These are phyloP conservation scores for Phytophthora citricola DNA, from an alignment of 352 stramenopile species.

Conservation along the genomic window DNA sequence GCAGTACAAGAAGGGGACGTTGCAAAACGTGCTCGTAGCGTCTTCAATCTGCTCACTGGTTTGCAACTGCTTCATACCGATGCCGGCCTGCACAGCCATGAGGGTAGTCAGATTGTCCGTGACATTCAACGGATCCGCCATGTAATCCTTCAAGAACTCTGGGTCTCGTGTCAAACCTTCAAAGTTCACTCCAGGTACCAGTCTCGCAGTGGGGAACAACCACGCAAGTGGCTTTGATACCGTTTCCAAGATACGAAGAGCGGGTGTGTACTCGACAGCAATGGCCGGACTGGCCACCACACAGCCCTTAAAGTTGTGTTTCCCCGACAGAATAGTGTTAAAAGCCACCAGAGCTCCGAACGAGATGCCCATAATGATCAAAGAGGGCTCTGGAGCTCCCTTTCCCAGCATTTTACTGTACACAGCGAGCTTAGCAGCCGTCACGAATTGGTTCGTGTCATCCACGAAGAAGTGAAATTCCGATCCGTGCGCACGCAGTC, in stretches of 20 bases:
- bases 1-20: conserved; percentile 42
- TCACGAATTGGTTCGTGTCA: conserved; percentile 71
- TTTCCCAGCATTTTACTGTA: conserved; percentile 44
- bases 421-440: conserved; percentile 45
- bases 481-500: conserved; percentile 53
- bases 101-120: conserved; percentile 48
- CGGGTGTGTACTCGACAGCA: conserved; percentile 62
- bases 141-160: conserved; percentile 59
- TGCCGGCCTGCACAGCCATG: conserved; percentile 49
- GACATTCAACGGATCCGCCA: conserved; percentile 59
- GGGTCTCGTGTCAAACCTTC: conserved; percentile 36
- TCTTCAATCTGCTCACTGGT: conserved; percentile 41
- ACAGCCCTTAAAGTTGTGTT: conserved; percentile 53
- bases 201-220: conserved; percentile 49
- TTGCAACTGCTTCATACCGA: conserved; percentile 45
- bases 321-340: conserved; percentile 57
- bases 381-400: conserved; percentile 23
- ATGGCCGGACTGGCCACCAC: conserved; percentile 67
- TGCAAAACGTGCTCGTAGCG: conserved; percentile 36
- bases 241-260: conserved; percentile 48
- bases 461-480: conserved; percentile 70
- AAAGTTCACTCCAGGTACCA: conserved; percentile 68
- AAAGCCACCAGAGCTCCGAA: conserved; percentile 71
- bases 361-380: conserved; percentile 73
- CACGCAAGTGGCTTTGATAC: conserved; percentile 49